These are phyloP conservation scores for Haplosporangium sp. DNA, from an alignment of 371 early-diverging fungal genomes.

Conservation along the genomic window DNA sequence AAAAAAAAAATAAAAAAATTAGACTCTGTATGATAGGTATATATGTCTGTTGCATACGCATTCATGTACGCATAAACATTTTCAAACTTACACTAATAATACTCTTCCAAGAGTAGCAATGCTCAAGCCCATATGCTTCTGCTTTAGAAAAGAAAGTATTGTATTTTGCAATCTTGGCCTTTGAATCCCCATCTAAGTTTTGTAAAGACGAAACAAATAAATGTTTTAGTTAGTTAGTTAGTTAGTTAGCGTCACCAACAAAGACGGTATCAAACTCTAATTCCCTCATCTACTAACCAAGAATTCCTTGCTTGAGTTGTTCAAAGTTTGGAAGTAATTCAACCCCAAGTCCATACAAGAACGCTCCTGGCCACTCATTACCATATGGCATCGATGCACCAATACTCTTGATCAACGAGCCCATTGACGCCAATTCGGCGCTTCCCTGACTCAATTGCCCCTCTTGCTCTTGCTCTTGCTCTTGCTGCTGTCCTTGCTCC, in stretches of 20 bases:
- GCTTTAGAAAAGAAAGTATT: constrained; percentile 28
- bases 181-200: constrained; percentile 26
- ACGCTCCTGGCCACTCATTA: constrained; percentile 69
- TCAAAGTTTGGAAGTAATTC: constrained; percentile 60
- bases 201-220: neutral
- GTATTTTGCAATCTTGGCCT: constrained; percentile 30
- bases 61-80: too few species aligned
- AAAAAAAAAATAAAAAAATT: too few species aligned
- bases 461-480: neutral
- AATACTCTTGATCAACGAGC: constrained; percentile 65
- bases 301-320: constrained; percentile 5
- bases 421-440: constrained; percentile 29
- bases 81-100: constrained; percentile 20
- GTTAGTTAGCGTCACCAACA: neutral
- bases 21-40: neutral
- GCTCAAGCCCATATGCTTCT: constrained; percentile 21
- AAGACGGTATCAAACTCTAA: neutral
- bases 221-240: neutral
- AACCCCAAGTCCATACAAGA: constrained; percentile 66
- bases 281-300: constrained; percentile 24
- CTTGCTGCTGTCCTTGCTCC: neutral
- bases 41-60: too few species aligned
- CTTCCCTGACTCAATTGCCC: neutral
- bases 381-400: constrained; percentile 31
- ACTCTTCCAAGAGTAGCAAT: constrained; percentile 32